A percentile compares a stretch with the other conserved stretches of the same genome.
These are phyloP conservation scores for Aspergillus fumigatus DNA, from an alignment of 2,329 filamentous ascomycete genomes.

Conservation along the genomic window DNA sequence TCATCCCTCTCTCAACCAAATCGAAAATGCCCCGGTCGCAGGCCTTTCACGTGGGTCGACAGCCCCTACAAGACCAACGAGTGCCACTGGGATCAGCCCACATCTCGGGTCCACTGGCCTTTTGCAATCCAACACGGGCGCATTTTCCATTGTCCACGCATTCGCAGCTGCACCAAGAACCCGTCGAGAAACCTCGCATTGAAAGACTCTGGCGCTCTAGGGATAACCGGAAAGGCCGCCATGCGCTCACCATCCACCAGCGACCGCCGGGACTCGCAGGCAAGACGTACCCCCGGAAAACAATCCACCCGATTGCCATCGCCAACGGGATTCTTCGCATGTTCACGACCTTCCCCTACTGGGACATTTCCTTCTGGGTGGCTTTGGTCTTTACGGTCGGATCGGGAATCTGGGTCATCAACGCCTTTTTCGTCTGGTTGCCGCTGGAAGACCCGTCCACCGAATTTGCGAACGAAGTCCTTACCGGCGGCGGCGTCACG, in stretches of 20 bases:
- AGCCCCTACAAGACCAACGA: not conserved
- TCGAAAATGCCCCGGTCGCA: not conserved
- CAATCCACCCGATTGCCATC: conserved; percentile 28
- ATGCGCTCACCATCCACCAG: conserved; percentile 34
- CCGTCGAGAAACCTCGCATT: conserved; percentile 6
- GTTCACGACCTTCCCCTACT: conserved; percentile 49
- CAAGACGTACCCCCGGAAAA: conserved; percentile 30
- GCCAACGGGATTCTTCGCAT: conserved; percentile 43
- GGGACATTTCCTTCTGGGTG: conserved; percentile 55
- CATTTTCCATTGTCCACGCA: conserved; percentile 21
- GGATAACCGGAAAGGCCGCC: conserved; percentile 48
- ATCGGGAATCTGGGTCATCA: conserved; percentile 53
- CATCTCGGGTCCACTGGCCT: conserved; percentile 41
- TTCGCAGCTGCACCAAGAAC: conserved; percentile 1
- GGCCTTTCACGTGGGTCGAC: not conserved
- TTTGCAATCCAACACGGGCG: conserved; percentile 49
- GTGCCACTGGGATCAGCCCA: not conserved
- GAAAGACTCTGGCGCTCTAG: conserved; percentile 41
- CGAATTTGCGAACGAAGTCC: conserved; percentile 51
- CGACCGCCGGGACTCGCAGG: conserved; percentile 14
- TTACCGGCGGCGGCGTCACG: conserved; percentile 56
- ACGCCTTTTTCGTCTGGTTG: conserved; percentile 61
- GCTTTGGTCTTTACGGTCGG: conserved; percentile 52
- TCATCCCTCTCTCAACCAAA: not conserved
- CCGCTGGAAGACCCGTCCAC: conserved; percentile 52